A percentile compares a stretch with the other conserved stretches of the same genome.
phyloP scores from a whole-genome alignment of 106 monocot species.

The Dendrobium officinale region DNA sequence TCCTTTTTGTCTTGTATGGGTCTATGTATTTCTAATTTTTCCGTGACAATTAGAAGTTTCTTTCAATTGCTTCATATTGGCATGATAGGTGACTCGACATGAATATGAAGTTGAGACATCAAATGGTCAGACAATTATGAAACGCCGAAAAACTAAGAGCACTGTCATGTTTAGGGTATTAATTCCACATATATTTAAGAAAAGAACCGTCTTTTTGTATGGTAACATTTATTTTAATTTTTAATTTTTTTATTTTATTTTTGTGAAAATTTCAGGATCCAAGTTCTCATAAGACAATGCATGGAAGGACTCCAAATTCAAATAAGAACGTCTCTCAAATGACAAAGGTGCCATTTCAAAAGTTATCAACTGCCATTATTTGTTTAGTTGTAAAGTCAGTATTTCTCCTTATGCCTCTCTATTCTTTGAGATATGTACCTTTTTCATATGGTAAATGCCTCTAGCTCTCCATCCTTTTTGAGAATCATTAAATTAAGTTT shows the following conservation, averaged over 20 bases:
- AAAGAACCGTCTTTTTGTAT: background rate
- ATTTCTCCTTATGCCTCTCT: background rate
- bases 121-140: constrained; percentile 74
- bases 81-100: constrained; percentile 64
- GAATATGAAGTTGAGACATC: constrained; percentile 93
- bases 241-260: too few relatives aligned
- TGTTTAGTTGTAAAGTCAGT: background rate
- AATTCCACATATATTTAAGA: background rate
- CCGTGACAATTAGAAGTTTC: background rate
- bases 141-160: constrained; percentile 78
- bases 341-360: constrained; percentile 26
- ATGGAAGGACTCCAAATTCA: constrained; percentile 27
- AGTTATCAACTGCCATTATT: background rate
- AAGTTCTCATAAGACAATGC: constrained; percentile 22
- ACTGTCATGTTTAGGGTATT: constrained; percentile 76
- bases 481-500: background rate
- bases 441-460: background rate
- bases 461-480: background rate
- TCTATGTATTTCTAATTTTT: background rate
- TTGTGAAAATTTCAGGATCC: constrained; percentile 26
- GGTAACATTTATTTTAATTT: background rate
- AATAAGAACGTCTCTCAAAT: constrained; percentile 22
- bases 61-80: constrained; percentile 9
- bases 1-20: background rate
- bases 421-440: background rate